Evolutionary conservation across 2,329 filamentous ascomycete genomes (phyloP).

Genomic region (Metarhizium brunneum): DNA sequence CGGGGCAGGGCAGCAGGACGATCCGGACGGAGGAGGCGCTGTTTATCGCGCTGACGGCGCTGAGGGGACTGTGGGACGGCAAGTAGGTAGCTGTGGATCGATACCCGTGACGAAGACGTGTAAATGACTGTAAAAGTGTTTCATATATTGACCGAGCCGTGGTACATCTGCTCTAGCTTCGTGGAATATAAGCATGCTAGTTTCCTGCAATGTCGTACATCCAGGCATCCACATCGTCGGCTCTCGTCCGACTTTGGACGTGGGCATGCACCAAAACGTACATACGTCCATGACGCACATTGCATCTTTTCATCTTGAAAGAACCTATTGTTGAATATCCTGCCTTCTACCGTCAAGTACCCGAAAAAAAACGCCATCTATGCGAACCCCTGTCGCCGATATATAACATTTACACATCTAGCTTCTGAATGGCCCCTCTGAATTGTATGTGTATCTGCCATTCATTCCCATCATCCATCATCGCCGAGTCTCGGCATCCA

Average conservation of each 20-base stretch:
- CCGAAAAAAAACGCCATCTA: neutral
- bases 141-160: too few relatives aligned
- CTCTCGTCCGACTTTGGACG: neutral
- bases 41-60: conserved; percentile 62
- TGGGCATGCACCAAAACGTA: neutral
- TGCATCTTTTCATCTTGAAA: neutral
- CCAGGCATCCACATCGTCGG: too few relatives aligned
- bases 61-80: conserved; percentile 49
- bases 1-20: conserved; percentile 70
- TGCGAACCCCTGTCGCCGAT: neutral
- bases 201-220: too few relatives aligned
- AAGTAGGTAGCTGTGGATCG: conserved; percentile 6
- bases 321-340: conserved; percentile 19
- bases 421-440: neutral
- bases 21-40: conserved; percentile 80
- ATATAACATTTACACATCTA: neutral
- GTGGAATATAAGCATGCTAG: neutral
- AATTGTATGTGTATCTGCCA: neutral
- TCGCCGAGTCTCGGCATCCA: conserved; percentile 22
- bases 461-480: neutral
- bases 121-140: neutral
- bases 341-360: conserved; percentile 18
- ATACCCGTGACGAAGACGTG: conserved; percentile 10
- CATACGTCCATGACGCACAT: neutral
- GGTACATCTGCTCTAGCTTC: neutral